phyloP scores from a whole-genome alignment of 164 flowering plant species.

The Aristolochia contorta region DNA sequence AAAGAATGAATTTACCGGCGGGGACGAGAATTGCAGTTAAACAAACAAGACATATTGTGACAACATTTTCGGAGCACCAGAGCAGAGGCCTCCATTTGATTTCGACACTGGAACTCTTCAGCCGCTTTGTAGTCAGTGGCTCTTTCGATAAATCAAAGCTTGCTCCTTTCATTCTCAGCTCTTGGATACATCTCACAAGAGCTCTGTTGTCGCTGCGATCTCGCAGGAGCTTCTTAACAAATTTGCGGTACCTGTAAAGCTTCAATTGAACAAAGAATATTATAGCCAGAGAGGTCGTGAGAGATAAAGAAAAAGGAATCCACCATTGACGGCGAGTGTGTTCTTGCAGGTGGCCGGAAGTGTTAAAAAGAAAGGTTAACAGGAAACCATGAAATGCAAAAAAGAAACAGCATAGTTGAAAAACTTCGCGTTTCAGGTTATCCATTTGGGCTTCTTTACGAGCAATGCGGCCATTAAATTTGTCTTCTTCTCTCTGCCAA shows the following conservation, averaged over 20 bases:
- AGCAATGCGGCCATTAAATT: constrained; percentile 35
- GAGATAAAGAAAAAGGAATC: constrained; percentile 46
- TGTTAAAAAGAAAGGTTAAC: constrained; percentile 47
- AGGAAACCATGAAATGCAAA: constrained; percentile 56
- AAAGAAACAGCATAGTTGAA: constrained; percentile 45
- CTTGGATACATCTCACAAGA: constrained; percentile 54
- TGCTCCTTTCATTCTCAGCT: constrained; percentile 94
- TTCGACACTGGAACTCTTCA: constrained; percentile 95
- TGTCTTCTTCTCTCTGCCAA: constrained; percentile 82
- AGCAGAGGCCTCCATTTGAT: constrained; percentile 73
- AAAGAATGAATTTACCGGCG: constrained; percentile 3
- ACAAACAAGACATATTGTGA: constrained; percentile 48
- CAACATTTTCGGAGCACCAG: constrained; percentile 51
- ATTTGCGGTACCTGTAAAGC: constrained; percentile 60
- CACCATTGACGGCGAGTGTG: constrained; percentile 55
- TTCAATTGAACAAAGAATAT: constrained; percentile 56
- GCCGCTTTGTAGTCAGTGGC: constrained; percentile 41
- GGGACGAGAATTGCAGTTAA: constrained; percentile 40
- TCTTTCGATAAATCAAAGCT: constrained; percentile 76
- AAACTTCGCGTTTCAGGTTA: constrained; percentile 14
- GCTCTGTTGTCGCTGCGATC: constrained; percentile 51
- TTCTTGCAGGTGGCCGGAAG: constrained; percentile 21
- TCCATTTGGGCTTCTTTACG: constrained; percentile 52
- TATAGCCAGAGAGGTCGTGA: constrained; percentile 37
- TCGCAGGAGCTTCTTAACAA: constrained; percentile 40